Base-by-base conservation (phyloP, 2,329 filamentous ascomycete species). In the Phaeosphaeria sp. region DNA sequence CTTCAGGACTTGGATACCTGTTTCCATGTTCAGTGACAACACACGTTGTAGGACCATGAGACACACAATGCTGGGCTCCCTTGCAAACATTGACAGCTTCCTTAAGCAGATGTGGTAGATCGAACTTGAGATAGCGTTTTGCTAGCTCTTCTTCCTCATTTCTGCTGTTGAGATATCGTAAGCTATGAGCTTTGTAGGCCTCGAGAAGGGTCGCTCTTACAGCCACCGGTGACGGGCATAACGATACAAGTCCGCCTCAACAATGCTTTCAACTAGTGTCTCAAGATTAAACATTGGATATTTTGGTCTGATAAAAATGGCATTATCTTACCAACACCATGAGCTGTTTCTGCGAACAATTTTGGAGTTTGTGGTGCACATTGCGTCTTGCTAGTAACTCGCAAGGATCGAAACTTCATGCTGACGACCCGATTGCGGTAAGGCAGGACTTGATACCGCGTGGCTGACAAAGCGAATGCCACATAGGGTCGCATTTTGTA, bases 81-180 rank as follows among this genome's bases (percentile, higher is more conserved):
- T 71, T 46, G 46, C 67, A 67, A 55, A 58, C 55, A 58, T 57
- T 54, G 41, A 73, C 23, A 50, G 71, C 71, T 49, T 67, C 55
- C 11, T 69, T 51, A 33, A 72, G 17, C 44, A 75, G 67, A 30
- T 65, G 52, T 49, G 64, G 62, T 46, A 73, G 46, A 22, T 73
- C 68, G 51, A 75, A 75, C 46, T 66, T 67, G 27, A 70, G 33
- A 58, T 71, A 74, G 44, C 67, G 69, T 36, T 68, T 67, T 21
- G 63, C 50, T 33, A 74, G 58, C 57, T 74, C 67, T 2, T 59
- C 65, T 56, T 68, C 18, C 51, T 76, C 71, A 39, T 75, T 73
- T 42, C 61, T 44, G 4, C 42, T 44, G n/a, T 44, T 18, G 15
- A 71, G 18, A 66, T 72, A 46, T 49, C 39, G 47, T 59, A 23